Evolutionary conservation across 1,139 yeast genomes (phyloP), one percentile per base, ranked within the genome.

Genomic region (Taphrina flavorubra): DNA sequence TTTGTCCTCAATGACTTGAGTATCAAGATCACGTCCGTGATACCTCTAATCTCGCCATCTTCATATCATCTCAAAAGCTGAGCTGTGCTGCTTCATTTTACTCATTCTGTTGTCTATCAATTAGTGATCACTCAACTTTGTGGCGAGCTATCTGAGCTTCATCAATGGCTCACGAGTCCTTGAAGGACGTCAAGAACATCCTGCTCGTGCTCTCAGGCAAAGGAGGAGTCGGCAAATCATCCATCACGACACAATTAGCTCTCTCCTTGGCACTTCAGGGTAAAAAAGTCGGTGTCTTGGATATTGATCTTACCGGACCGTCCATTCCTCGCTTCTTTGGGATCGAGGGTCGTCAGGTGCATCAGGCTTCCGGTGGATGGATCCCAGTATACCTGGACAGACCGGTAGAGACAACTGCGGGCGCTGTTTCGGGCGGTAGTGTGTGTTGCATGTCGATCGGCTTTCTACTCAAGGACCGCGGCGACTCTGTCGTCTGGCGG

Each of bases 141-240:
- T 44, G 47, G 47, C 47, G n/a, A 44, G 8, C 2, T 18, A 2
- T n/a, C 18, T 44, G 18, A 44, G 18, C 47, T 13, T 14, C 47
- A 44, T 7, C 18, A 34, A 53, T 53, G 58, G 40, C 58, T 8
- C 58, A 53, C 16, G 67, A 63, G 25, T 46, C 74, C 3, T 79
- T 90, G 44, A 77, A 78, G 39, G 81, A 84, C 67, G 88, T 92
- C 56, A 87, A 87, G 74, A 97, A 94, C 76, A 88, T 92, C 64
- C 79, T 92, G 1, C 82, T 94, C 59, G 89, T 94, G 1, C 82
- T 94, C 0, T 90, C 97, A 0, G 98, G 97, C 3, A 92, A 92
- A 77, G 97, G 98, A n/a, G 99, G 96, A 76, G 99, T 94, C 0
- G 99, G 99, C 0, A 94, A 94, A 77, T 90, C 97, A 6, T 91